A percentile compares a stretch with the other conserved stretches of the same genome.
Evolutionary conservation across 2,329 filamentous ascomycete genomes (phyloP).

Genomic region (Ascochyta clinopodiicola): DNA sequence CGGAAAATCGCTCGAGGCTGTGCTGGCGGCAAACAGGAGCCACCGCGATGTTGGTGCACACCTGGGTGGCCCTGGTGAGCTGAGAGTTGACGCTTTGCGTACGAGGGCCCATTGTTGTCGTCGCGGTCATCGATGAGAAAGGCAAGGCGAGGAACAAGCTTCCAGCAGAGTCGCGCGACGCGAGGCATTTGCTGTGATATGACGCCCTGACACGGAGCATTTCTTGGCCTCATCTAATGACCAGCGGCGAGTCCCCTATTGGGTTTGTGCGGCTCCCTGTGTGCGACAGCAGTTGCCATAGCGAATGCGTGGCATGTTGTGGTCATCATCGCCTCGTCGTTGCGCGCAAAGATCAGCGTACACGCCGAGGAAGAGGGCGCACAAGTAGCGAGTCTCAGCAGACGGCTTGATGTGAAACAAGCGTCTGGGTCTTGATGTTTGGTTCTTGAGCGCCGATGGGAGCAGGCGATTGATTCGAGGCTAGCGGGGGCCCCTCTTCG

Average conservation of each 20-base stretch:
- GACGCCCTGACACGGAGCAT: slow-evolving; percentile 25
- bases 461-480: not conserved
- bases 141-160: slow-evolving; percentile 8
- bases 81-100: slow-evolving; percentile 7
- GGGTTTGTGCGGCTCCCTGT: slow-evolving; percentile 12
- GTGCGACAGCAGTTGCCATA: slow-evolving; percentile 10
- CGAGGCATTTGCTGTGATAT: slow-evolving; percentile 16
- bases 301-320: slow-evolving; percentile 8
- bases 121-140: slow-evolving; percentile 4
- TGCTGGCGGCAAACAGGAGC: slow-evolving; percentile 14
- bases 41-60: not conserved
- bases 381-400: slow-evolving; percentile 10
- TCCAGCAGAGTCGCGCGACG: slow-evolving; percentile 1
- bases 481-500: slow-evolving; percentile 1
- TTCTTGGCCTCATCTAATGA: slow-evolving; percentile 28
- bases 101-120: slow-evolving; percentile 12
- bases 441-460: not conserved
- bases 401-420: slow-evolving; percentile 9
- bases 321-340: not conserved
- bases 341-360: not conserved
- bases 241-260: slow-evolving; percentile 18
- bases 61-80: not conserved
- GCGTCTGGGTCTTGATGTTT: not conserved
- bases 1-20: slow-evolving; percentile 15
- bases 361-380: not conserved